Base-by-base conservation (phyloP, 148 eudicot genomes). In the Simmondsia chinensis region DNA sequence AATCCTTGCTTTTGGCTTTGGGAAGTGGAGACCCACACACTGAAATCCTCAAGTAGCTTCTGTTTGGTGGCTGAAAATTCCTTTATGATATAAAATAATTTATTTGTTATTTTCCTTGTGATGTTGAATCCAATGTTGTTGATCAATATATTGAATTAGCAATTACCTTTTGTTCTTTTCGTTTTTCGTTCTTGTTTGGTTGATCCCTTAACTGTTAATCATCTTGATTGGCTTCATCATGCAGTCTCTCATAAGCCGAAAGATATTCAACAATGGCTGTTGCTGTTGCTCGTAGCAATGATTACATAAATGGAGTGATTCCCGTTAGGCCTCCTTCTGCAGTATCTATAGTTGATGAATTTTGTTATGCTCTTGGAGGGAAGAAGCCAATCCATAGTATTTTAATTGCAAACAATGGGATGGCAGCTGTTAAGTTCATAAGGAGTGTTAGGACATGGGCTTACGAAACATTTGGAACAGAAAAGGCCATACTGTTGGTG, bases 341-440 rank as follows among this genome's bases (percentile, higher is more conserved):
- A 14, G 13, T 55, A 23, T 33, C 95, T n/a, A 66, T 68, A 40
- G 78, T 93, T 32, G 87, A 80, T 39, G 78, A 73, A 46, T 93
- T 86, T 52, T 93, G 99, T 69, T 39, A 46, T 34, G 83, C 91
- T 19, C 85, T 93, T 50, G 87, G 84, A 6, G 99, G 99, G 24
- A 71, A 79, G 29, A 77, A 33, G 57, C 87, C 99, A 5, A 86
- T 93, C 20, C 94, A 75, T 41, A 93, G 99, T 60, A 86, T 93
- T 37, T 70, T 93, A 61, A 82, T 93, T 38, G 87, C 99, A 33
- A 93, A 93, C 72, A 93, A 93, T 75, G 99, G 99, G 57, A 93
- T 93, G 99, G 99, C 99, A 21, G 96, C 99, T 22, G 99, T 93
- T 13, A 93, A 93, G 59, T 93, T 93, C 56, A 93, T 93, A 32